Evolutionary conservation across 352 stramenopile species (phyloP), one percentile per base, ranked within the genome.

Genomic region (Globisporangium ultimum): DNA sequence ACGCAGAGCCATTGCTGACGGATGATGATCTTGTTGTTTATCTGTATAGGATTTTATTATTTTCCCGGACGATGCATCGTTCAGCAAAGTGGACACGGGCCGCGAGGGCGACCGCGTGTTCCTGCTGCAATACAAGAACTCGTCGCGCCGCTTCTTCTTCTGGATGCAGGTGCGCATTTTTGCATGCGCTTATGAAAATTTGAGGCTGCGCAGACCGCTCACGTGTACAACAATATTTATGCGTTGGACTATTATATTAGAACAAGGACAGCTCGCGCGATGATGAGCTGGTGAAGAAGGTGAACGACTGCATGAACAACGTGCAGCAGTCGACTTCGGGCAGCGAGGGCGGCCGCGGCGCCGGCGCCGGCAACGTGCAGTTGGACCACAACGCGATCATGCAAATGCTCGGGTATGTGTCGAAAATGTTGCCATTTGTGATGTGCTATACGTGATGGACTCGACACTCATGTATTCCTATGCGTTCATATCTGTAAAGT

Each of bases 111-210:
- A 98, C 66, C 86, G 92, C 50, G 92, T 98, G 21, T 97, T 90
- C 66, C 70, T 97, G 52, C 66, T 98, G 60, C 89, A 98, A 74
- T 97, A 97, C 82, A 95, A 96, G 67, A 93, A 91, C 68, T 95
- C 83, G 58, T 83, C 82, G 9, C 86, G 91, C 17, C 87, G 91
- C 20, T 97, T 98, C 71, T 97, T 98, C 70, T 98, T 97, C 70
- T 98, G 92, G 92, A 97, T 97, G 89, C 92, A 97, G 83, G 88
- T 90, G 32, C 42, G 54, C 41, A 10, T 15, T 45, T 18, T 54
- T 48, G 7, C 32, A 24, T 38, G 20, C 1, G 12, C 17, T 15
- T 59, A 48, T 49, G 15, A 18, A 2, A 2, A 21, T 63, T 34
- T 8, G 10, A 3, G 10, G 10, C 38, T 43, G 14, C 38, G 11